Base-by-base conservation (phyloP, 202 grass and related monocot species). In the Elaeis oleifera region DNA sequence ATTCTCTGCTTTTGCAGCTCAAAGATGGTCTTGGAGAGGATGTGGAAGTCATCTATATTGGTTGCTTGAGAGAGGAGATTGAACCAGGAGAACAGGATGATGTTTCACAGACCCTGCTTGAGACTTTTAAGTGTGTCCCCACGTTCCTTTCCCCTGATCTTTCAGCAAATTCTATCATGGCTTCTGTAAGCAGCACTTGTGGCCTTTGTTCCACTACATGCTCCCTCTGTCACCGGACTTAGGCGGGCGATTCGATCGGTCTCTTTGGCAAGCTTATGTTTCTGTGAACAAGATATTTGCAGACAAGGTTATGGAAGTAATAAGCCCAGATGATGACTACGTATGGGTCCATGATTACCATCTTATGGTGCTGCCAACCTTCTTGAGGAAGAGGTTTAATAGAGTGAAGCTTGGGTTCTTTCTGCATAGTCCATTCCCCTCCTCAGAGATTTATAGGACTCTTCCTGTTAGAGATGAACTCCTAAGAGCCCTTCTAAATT, bases 301-400 rank as follows among this genome's bases (percentile, higher is more conserved):
- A 16, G 80, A 83, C 66, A 83, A 83, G 64, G 64, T 83, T 21
- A 83, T 83, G 80, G 80, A 83, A 50, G 80, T 83, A 1, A 57
- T 83, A 57, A 83, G 39, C 52, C 80, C 80, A 1, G 80, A 83
- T 0, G 74, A 83, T 25, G 80, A 83, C 63, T 78, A 70, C 32
- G 74, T 83, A 0, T 83, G 80, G 80, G 69, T 83, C 21, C 80
- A 83, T 68, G 80, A 83, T 74, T 83, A 83, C 63, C 80, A 83
- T 78, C 67, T 83, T 27, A 83, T 83, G 80, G 74, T 83, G 27
- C 28, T 83, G 69, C 80, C 80, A 3, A 83, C 80, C 6, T 78
- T 83, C 58, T 69, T 83, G 53, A 67, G 80, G 50, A 77, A 77
- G 58, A 77, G 80, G 56, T 83, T 83, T 54, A 78, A 78, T 49